A percentile compares a stretch with the other conserved stretches of the same genome.
Conservation (phyloP, 768 basidiomycete species). For the Termitomyces sp. region DNA sequence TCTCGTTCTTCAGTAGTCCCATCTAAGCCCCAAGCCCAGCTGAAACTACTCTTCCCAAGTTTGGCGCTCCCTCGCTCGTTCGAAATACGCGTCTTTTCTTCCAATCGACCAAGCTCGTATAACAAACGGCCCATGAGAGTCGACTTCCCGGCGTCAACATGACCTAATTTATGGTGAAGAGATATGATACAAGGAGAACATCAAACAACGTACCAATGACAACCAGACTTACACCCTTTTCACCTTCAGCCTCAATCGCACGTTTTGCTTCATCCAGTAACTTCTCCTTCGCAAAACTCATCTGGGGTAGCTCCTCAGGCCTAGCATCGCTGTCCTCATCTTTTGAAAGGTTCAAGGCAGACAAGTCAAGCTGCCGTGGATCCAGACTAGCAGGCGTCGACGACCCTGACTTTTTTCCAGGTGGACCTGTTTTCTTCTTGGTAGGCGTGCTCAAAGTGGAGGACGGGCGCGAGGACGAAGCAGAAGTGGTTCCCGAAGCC, state of each 20-base stretch:
- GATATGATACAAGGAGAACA: background rate
- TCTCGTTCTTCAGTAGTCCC: conserved; percentile 90
- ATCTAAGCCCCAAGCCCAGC: conserved; percentile 98
- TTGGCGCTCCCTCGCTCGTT: conserved; percentile 90
- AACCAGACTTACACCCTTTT: conserved; percentile 73
- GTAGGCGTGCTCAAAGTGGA: conserved; percentile 38
- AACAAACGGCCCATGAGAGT: conserved; percentile 93
- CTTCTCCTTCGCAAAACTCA: conserved; percentile 72
- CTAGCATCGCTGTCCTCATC: conserved; percentile 34
- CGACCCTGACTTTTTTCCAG: conserved; percentile 31
- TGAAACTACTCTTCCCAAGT: conserved; percentile 91
- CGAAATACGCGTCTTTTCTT: conserved; percentile 76
- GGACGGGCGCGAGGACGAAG: conserved; percentile 39
- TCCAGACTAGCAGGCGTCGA: conserved; percentile 44
- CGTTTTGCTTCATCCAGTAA: conserved; percentile 74
- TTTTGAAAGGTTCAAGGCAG: conserved; percentile 60
- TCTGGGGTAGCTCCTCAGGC: conserved; percentile 56
- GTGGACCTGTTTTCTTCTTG: conserved; percentile 37
- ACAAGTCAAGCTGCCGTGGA: conserved; percentile 65
- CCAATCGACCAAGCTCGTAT: conserved; percentile 86
- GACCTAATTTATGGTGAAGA: conserved; percentile 49
- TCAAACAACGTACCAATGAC: conserved; percentile 68
- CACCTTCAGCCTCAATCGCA: conserved; percentile 39
- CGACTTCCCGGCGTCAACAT: conserved; percentile 98
- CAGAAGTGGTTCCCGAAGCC: conserved; percentile 32